phyloP scores from a whole-genome alignment of 2,329 filamentous ascomycete genomes.

The Davidsoniella eucalypti region DNA sequence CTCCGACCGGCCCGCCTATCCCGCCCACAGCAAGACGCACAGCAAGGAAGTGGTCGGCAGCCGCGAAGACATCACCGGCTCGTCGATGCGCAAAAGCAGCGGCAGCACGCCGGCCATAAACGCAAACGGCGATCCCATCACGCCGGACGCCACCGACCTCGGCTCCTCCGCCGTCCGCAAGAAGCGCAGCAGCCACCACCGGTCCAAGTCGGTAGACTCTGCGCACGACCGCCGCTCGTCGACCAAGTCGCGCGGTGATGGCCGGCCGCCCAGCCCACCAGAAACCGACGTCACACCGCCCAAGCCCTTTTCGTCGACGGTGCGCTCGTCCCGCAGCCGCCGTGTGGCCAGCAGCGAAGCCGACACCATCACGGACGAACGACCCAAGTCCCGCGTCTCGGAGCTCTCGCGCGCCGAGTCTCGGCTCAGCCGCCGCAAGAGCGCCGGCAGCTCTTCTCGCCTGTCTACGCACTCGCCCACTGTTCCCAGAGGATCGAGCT shows the following conservation, averaged over 20 bases:
- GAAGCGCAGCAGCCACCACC: conserved; percentile 14
- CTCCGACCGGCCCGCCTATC: conserved; percentile 44
- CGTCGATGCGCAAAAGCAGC: conserved; percentile 16
- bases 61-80: conserved; percentile 31
- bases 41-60: conserved; percentile 71
- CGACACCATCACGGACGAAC: conserved; percentile 15
- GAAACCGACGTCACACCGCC: conserved; percentile 41
- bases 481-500: conserved; percentile 17
- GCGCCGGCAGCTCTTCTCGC: conserved; percentile 30
- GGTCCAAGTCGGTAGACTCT: conserved; percentile 32
- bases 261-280: conserved; percentile 44
- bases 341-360: conserved; percentile 7
- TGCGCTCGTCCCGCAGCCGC: conserved; percentile 8
- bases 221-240: conserved; percentile 23
- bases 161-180: conserved; percentile 21
- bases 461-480: conserved; percentile 42
- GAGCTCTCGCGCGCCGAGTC: conserved; percentile 28
- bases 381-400: conserved; percentile 29
- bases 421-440: conserved; percentile 23
- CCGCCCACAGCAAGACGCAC: conserved; percentile 74
- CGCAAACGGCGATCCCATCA: conserved; percentile 31
- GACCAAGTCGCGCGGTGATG: conserved; percentile 23
- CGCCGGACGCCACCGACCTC: conserved; percentile 57
- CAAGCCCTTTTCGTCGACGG: conserved; percentile 1
- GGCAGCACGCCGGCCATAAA: conserved; percentile 6